These are phyloP conservation scores for Aspergillus sp. DNA, from an alignment of 2,329 filamentous ascomycete genomes.

Conservation along the genomic window DNA sequence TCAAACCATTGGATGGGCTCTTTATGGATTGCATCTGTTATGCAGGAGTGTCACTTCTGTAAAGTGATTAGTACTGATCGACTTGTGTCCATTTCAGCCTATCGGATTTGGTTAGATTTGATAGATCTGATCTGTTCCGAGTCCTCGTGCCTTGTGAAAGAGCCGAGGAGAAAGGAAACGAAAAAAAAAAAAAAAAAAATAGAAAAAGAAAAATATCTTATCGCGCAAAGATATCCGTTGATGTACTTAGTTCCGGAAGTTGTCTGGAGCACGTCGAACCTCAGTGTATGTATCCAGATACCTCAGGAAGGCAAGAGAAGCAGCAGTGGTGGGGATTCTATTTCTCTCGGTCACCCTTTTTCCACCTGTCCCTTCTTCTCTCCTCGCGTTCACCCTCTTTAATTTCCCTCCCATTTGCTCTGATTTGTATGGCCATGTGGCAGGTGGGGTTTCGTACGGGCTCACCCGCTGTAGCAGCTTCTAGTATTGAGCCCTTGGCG, in stretches of 20 bases:
- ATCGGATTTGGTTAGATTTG: background rate
- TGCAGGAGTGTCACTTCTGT: background rate
- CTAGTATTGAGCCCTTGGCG: conserved; percentile 26
- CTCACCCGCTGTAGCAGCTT: conserved; percentile 33
- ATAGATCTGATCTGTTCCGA: background rate
- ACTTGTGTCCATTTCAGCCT: background rate
- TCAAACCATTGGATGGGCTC: background rate
- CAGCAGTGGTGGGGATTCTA: background rate
- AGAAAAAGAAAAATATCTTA: no score
- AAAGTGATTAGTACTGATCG: background rate
- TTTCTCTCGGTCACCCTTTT: background rate
- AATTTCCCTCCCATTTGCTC: conserved; percentile 1
- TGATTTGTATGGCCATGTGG: conserved; percentile 29
- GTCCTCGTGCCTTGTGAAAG: background rate
- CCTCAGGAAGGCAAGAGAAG: background rate
- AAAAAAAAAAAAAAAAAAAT: no score
- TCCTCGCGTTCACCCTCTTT: background rate
- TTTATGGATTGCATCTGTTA: background rate
- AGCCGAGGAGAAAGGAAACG: background rate
- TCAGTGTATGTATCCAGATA: background rate
- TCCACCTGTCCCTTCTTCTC: background rate
- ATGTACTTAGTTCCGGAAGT: background rate
- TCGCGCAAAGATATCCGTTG: background rate
- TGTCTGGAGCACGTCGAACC: background rate
- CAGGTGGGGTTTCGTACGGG: conserved; percentile 35